Evolutionary conservation across 441 rosid species (phyloP), one percentile per base, ranked within the genome.

Genomic region (Cnidoscolus chayamansa): DNA sequence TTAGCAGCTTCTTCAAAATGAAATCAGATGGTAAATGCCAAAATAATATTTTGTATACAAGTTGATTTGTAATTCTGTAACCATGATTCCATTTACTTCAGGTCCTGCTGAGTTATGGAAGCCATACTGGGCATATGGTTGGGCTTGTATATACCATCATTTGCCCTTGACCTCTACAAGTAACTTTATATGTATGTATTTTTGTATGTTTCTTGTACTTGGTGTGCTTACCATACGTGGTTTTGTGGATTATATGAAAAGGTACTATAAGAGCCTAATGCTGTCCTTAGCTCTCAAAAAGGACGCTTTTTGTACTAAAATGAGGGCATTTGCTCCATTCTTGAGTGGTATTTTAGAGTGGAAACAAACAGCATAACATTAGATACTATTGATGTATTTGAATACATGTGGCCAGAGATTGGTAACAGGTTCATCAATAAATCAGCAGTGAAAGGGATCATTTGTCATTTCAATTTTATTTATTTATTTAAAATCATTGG

Each of bases 141-240:
- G 63, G 79, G 76, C 74, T 67, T 81, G 84, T 82, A 81, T 66
- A 84, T 82, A 80, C 43, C 48, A 47, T 25, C 68, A 11, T 68
- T 48, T 54, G 71, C 80, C 81, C 5, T 73, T 56, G 48, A 76
- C 77, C 64, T 59, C 78, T 72, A 51, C 72, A 49, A 30, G 17
- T 66, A 12, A 56, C 48, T 48, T 63, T 43, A 16, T 25, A 48
- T 72, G 65, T 71, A 65, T 60, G 74, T 73, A 25, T 35, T 64
- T 58, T 63, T 63, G 70, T 70, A 65, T 73, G 45, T 62, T 17
- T 32, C 70, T 72, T 40, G 71, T 60, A 15, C 71, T 67, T 60
- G 19, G 78, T 68, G 65, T 58, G 67, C 45, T 63, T 71, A 20
- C 20, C 31, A 19, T 70, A 70, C 66, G 58, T 60, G 77, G 57